Conservation (phyloP, 495 filamentous ascomycete species). For the Beverwykella pulmonaria region DNA sequence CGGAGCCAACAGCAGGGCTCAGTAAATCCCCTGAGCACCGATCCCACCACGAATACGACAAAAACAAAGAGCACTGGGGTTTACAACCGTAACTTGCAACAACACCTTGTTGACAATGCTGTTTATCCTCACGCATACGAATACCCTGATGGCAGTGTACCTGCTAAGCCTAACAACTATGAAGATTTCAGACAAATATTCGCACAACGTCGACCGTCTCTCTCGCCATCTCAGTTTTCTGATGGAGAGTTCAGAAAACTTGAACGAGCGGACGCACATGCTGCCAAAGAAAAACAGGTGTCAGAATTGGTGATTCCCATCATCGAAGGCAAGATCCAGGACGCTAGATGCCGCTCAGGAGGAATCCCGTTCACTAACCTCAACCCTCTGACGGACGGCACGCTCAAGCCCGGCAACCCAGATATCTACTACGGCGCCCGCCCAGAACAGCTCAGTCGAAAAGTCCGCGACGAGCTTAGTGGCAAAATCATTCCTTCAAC, state of each 20-base stretch:
- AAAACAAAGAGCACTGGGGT: slow-evolving; percentile 24
- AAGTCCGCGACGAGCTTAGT: slow-evolving; percentile 37
- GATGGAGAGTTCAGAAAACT: slow-evolving; percentile 41
- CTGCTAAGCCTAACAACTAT: no score
- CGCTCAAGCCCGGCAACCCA: slow-evolving; percentile 41
- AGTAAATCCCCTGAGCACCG: slow-evolving; percentile 18
- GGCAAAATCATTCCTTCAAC: slow-evolving; percentile 48
- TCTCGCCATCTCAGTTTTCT: slow-evolving; percentile 44
- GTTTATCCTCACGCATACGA: no score
- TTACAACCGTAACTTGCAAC: no score
- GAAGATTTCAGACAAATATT: no score
- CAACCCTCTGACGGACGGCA: slow-evolving; percentile 41
- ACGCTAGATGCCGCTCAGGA: slow-evolving; percentile 28
- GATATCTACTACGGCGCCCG: slow-evolving; percentile 50
- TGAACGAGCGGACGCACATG: slow-evolving; percentile 37
- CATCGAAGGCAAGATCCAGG: slow-evolving; percentile 40
- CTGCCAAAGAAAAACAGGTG: slow-evolving; percentile 42
- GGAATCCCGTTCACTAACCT: slow-evolving; percentile 46
- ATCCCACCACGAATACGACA: slow-evolving; percentile 26
- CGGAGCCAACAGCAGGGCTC: slow-evolving; percentile 11
- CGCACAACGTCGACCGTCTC: no score
- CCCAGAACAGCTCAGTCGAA: slow-evolving; percentile 35
- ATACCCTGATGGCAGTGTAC: slow-evolving; percentile 38
- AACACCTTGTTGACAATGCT: no score
- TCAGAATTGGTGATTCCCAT: slow-evolving; percentile 44